These are phyloP conservation scores for Akebia trifoliata DNA, from an alignment of 164 flowering plant species.

Conservation along the genomic window DNA sequence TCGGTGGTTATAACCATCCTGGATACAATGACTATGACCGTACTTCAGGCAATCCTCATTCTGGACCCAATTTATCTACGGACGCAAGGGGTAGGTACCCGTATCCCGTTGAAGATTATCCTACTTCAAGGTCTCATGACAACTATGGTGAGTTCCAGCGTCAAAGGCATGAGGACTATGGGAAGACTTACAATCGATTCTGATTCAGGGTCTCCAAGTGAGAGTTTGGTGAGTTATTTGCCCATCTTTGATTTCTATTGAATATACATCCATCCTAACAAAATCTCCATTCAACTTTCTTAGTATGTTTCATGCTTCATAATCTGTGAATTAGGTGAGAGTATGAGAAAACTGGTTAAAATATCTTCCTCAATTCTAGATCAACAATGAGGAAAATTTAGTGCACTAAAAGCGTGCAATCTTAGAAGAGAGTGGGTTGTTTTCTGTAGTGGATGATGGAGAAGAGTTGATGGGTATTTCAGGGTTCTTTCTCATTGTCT, in stretches of 20 bases:
- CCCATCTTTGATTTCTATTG: constrained; percentile 3
- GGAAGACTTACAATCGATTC: constrained; percentile 67
- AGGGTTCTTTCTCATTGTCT: constrained; percentile 11
- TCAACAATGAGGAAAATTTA: constrained; percentile 5
- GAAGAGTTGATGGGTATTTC: constrained; percentile 4
- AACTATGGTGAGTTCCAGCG: constrained; percentile 61
- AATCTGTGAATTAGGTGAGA: not conserved
- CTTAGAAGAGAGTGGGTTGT: not conserved
- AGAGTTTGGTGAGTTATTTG: constrained; percentile 47
- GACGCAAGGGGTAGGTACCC: constrained; percentile 64
- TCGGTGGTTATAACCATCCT: constrained; percentile 52
- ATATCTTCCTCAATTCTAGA: not conserved
- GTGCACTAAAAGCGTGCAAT: not conserved
- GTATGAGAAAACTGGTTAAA: not conserved
- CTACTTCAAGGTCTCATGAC: constrained; percentile 54
- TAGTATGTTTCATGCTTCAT: not conserved
- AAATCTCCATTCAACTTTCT: not conserved
- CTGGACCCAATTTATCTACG: constrained; percentile 32
- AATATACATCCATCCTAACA: not conserved
- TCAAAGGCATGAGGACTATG: constrained; percentile 68
- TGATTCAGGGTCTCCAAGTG: constrained; percentile 21
- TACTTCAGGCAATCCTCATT: constrained; percentile 39
- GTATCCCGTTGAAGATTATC: constrained; percentile 46
- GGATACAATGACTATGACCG: constrained; percentile 51
- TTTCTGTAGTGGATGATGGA: not conserved